Evolutionary conservation across 140 eudicot species (phyloP).

Genomic region (Anethum foeniculum): DNA sequence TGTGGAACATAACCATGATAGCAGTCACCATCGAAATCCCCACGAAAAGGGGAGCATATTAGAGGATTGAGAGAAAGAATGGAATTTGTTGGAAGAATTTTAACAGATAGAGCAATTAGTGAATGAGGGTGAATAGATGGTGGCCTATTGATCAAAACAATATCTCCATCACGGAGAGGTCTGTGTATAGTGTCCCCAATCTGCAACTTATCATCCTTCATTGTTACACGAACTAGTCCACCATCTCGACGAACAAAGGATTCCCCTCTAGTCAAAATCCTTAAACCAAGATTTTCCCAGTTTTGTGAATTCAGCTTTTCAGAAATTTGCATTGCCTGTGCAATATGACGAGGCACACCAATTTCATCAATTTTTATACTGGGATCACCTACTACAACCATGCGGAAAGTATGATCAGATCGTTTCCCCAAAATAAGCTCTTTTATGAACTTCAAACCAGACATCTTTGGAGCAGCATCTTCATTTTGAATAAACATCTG

Average conservation of each 20-base stretch:
- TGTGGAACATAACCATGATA: slow-evolving; percentile 85
- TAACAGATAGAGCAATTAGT: slow-evolving; percentile 62
- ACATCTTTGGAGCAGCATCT: slow-evolving; percentile 38
- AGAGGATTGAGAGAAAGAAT: slow-evolving; percentile 74
- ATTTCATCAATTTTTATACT: slow-evolving; percentile 57
- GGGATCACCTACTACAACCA: slow-evolving; percentile 92
- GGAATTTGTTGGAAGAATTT: slow-evolving; percentile 57
- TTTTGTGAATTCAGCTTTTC: slow-evolving; percentile 56
- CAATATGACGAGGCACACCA: slow-evolving; percentile 59
- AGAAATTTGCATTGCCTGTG: slow-evolving; percentile 49
- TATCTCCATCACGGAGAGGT: slow-evolving; percentile 66
- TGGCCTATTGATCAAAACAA: slow-evolving; percentile 72
- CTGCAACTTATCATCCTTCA: slow-evolving; percentile 35
- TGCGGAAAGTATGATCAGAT: slow-evolving; percentile 59
- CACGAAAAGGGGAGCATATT: slow-evolving; percentile 68
- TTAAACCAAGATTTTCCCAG: slow-evolving; percentile 48
- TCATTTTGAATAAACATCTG: slow-evolving; percentile 13
- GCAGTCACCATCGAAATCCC: slow-evolving; percentile 93
- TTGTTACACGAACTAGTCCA: slow-evolving; percentile 32
- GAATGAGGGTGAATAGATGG: slow-evolving; percentile 96
- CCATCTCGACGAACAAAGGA: slow-evolving; percentile 50
- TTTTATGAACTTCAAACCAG: slow-evolving; percentile 66
- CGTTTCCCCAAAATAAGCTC: slow-evolving; percentile 74
- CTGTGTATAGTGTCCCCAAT: slow-evolving; percentile 52
- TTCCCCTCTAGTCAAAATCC: slow-evolving; percentile 44